These are phyloP conservation scores for Centrapalus pauciflorus DNA, from an alignment of 129 eudicot genomes.

Conservation along the genomic window DNA sequence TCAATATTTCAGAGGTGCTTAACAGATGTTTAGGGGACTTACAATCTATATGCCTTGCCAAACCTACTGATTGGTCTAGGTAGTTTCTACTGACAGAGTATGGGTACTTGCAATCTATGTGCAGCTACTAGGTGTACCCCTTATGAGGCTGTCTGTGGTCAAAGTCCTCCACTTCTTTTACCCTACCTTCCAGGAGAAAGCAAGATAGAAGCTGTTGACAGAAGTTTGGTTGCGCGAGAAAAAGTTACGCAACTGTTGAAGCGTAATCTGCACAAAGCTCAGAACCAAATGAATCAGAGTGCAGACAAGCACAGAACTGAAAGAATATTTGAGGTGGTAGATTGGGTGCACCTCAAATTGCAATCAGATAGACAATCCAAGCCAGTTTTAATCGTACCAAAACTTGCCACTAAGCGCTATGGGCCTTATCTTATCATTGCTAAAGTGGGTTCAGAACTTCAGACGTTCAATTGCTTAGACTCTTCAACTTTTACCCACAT, in stretches of 20 bases:
- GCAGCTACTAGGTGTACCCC: too few relatives aligned
- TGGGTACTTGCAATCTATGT: too few relatives aligned
- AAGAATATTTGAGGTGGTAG: not conserved
- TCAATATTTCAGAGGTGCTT: too few relatives aligned
- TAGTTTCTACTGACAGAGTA: too few relatives aligned
- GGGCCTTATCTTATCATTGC: not conserved
- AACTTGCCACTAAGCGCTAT: not conserved
- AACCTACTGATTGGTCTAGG: too few relatives aligned
- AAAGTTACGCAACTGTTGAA: not conserved
- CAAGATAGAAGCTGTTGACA: not conserved
- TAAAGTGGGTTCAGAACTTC: not conserved
- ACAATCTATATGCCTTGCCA: too few relatives aligned
- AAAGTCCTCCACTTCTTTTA: too few relatives aligned
- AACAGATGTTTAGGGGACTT: too few relatives aligned
- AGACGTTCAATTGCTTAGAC: constrained; percentile 2
- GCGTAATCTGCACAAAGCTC: not conserved
- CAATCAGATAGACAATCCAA: not conserved
- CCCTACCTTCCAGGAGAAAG: not conserved
- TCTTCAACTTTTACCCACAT: not conserved
- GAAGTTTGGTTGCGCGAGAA: not conserved
- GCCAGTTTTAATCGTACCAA: not conserved
- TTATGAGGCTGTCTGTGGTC: too few relatives aligned
- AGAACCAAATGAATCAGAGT: not conserved
- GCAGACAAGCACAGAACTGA: not conserved
- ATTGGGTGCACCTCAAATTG: not conserved